phyloP scores from a whole-genome alignment of 2,329 filamentous ascomycete genomes.

The Teratosphaeria destructans region DNA sequence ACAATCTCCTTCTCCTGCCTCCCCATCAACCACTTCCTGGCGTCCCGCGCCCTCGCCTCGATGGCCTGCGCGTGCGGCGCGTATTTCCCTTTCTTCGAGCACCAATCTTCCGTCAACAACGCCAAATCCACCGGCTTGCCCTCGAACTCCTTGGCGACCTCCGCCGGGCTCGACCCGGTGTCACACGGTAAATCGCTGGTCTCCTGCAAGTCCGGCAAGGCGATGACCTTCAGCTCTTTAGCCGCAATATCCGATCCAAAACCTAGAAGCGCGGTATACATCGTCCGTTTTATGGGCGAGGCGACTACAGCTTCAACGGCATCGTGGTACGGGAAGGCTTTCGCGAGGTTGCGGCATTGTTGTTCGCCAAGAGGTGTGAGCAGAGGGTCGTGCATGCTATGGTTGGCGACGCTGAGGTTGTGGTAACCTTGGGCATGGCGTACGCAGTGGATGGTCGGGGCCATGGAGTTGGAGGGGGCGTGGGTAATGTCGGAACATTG shows the following conservation, averaged over 20 bases:
- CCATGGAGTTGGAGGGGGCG: slow-evolving; percentile 16
- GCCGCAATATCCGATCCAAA: slow-evolving; percentile 49
- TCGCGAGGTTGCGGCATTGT: slow-evolving; percentile 58
- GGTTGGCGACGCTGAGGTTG: slow-evolving; percentile 63
- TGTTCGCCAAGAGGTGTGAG: slow-evolving; percentile 65
- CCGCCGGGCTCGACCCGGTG: slow-evolving; percentile 50
- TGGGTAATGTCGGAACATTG: neutral
- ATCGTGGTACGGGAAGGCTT: slow-evolving; percentile 54
- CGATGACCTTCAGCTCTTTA: slow-evolving; percentile 45
- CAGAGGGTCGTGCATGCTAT: slow-evolving; percentile 63
- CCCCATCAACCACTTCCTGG: slow-evolving; percentile 47
- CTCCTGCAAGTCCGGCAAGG: slow-evolving; percentile 70
- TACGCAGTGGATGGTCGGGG: slow-evolving; percentile 51
- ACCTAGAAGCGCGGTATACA: slow-evolving; percentile 63
- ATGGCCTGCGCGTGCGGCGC: slow-evolving; percentile 43
- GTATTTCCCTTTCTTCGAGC: slow-evolving; percentile 49
- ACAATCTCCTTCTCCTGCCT: slow-evolving; percentile 56
- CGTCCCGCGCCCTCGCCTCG: slow-evolving; percentile 49
- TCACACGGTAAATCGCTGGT: slow-evolving; percentile 66
- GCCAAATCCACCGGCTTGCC: slow-evolving; percentile 52
- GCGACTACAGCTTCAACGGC: slow-evolving; percentile 61
- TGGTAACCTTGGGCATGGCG: slow-evolving; percentile 67
- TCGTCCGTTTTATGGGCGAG: slow-evolving; percentile 69
- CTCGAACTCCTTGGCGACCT: slow-evolving; percentile 51
- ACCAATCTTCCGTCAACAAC: slow-evolving; percentile 55